Base-by-base conservation (phyloP, 768 basidiomycete genomes). In the Lepiota brunneoincarnata region DNA sequence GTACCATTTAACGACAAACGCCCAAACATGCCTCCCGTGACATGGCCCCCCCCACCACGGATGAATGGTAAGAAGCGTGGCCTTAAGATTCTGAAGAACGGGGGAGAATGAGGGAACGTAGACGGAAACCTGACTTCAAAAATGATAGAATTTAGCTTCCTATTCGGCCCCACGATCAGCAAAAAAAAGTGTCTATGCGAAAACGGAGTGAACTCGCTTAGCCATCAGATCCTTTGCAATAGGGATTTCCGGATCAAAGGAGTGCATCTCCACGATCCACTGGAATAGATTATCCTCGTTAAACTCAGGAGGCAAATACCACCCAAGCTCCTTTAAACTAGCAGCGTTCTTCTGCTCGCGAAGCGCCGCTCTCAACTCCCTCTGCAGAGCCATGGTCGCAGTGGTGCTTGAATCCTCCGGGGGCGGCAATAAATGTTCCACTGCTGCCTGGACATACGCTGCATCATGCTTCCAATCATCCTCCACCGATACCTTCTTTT, bases 221-320 rank as follows among this genome's bases (percentile, higher is more conserved):
- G 61, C 61, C 57, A 73, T 74, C 75, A 89, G 62, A 60, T 89
- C 86, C 61, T 79, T 73, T 4, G 82, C 79, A 51, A 88, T 73
- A 0, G 86, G 86, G 9, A 89, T 67, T 2, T 67, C 69, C 12
- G 73, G 69, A 54, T 89, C 86, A 59, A 89, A 83, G 17, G 83
- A 86, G 65, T 87, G 86, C 69, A 88, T 67, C 66, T 89, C 87
- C 10, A 89, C 77, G 54, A 88, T 78, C 86, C 85, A 88, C 61
- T 84, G 84, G 66, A 83, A 86, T 17, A 87, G 65, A 58, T 87
- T 87, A 62, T 87, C 82, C 6, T 78, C 79, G 18, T 86, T 80
- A 39, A 81, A 67, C n/a, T 84, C 82, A 15, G 76, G 79, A 11
- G 86, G 80, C 66, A 90, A 74, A 63, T 84, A 87, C 84, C 87